Percentiles rank a stretch among this genome's conserved stretches.
These are phyloP conservation scores for Amaranthus hypochondriacus DNA, from an alignment of 148 eudicot species.

Conservation along the genomic window DNA sequence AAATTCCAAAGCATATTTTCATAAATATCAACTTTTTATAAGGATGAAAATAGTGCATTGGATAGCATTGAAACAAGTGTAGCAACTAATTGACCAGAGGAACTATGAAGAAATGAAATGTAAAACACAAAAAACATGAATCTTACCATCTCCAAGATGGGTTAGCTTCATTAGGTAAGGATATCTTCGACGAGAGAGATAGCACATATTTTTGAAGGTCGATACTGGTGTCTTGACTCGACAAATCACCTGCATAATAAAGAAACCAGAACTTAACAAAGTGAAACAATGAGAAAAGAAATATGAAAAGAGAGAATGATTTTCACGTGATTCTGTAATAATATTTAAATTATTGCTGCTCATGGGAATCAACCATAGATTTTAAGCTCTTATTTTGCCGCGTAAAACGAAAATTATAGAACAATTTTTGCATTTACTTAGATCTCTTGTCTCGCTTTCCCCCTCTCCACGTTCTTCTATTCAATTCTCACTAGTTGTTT, in stretches of 20 bases:
- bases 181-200: constrained; percentile 51
- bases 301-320: background rate
- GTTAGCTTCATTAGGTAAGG: constrained; percentile 62
- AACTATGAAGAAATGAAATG: background rate
- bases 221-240: constrained; percentile 29
- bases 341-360: background rate
- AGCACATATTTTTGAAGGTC: constrained; percentile 27
- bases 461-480: background rate
- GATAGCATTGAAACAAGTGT: background rate
- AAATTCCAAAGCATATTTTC: too few species aligned
- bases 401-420: background rate
- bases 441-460: background rate
- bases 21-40: too few species aligned
- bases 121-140: background rate
- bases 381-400: background rate
- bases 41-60: too few species aligned
- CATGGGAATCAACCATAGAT: background rate
- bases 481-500: background rate
- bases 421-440: background rate
- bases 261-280: constrained; percentile 1
- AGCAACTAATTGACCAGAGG: background rate
- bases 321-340: background rate
- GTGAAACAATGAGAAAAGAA: background rate
- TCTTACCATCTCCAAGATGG: constrained; percentile 92
- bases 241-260: constrained; percentile 21